Evolutionary conservation across 352 stramenopile species (phyloP).

Genomic region (Globisporangium rhizosaccharum): DNA sequence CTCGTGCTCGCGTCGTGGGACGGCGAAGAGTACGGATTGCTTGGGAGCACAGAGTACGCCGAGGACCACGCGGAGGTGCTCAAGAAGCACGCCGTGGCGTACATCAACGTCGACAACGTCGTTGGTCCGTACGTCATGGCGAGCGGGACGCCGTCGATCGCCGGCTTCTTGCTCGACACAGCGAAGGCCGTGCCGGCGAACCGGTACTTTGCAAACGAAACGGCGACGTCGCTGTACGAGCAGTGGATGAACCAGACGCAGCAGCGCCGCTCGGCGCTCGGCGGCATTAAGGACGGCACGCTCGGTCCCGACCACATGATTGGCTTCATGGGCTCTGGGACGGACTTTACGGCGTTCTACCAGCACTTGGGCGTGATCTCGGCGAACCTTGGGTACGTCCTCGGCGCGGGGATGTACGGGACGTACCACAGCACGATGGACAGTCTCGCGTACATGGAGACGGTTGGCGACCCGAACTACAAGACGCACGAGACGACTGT

Average conservation of each 20-base stretch:
- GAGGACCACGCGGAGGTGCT: conserved; percentile 56
- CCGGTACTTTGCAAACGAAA: conserved; percentile 24
- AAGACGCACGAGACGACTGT: conserved; percentile 40
- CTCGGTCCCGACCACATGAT: conserved; percentile 37
- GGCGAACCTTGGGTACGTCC: conserved; percentile 54
- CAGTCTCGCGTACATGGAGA: conserved; percentile 65
- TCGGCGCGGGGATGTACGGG: conserved; percentile 37
- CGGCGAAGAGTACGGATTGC: conserved; percentile 79
- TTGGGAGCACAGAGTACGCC: conserved; percentile 81
- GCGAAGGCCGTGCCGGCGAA: conserved; percentile 53
- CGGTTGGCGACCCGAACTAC: conserved; percentile 53
- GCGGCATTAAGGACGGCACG: conserved; percentile 11
- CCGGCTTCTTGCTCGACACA: conserved; percentile 43
- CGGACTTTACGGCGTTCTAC: conserved; percentile 72
- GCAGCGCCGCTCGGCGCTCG: conserved; percentile 12
- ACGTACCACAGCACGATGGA: conserved; percentile 88
- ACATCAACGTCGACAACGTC: conserved; percentile 84
- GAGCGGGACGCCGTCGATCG: conserved; percentile 62
- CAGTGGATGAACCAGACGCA: conserved; percentile 31
- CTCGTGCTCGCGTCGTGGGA: conserved; percentile 83
- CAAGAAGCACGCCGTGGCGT: conserved; percentile 56
- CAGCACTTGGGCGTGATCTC: conserved; percentile 76
- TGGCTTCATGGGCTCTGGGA: conserved; percentile 42
- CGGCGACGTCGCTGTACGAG: conserved; percentile 26
- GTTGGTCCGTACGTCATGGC: conserved; percentile 46